Evolutionary conservation across 768 basidiomycete species (phyloP), one percentile per base, ranked within the genome.

Genomic region (Mycena vulgaris): DNA sequence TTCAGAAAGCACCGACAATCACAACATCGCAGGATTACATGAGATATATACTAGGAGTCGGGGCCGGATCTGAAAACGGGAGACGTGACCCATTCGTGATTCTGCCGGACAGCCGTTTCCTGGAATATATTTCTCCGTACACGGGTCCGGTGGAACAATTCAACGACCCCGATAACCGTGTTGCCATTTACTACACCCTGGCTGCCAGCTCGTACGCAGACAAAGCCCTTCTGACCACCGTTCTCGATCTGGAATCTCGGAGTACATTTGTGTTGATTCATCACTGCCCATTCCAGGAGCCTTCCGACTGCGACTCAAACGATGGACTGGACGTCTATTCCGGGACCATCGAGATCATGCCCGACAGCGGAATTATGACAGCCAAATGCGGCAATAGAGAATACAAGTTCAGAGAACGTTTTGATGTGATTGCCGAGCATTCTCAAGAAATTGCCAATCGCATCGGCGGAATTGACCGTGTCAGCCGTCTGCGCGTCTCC

Each of bases 71-170:
- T n/a, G n/a, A n/a, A n/a, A n/a, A n/a, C 7, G 42, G 14, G 16
- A 9, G 4, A 1, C 10, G 23, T 0, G 23, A 37, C 14, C 33
- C 53, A 35, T 65, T 57, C 19, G 16, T 65, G 5, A 21, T 65
- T 39, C n/a, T 47, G 17, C 35, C 2, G 4, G 53, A 33, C 19
- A 35, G 9, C 8, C 2, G 21, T 5, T 65, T 65, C 45, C 17
- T 65, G 31, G 42, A 48, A 3, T 57, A 65, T 37, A 31, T 65
- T 3, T 10, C 55, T 19, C 64, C 64, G 14, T 58, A 47, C 21
- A 51, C 64, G 3, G 64, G 56, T 17, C 55, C 55, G 27, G 4
- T 58, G 35, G 64, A 66, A 19, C 64, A 47, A 30, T 58, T 58
- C 35, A 37, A 45, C 30, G 55, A 66, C 31, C 30, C 42, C 0